phyloP scores from a whole-genome alignment of 495 filamentous ascomycete genomes.

The Hypomontagnella submonticulosa region DNA sequence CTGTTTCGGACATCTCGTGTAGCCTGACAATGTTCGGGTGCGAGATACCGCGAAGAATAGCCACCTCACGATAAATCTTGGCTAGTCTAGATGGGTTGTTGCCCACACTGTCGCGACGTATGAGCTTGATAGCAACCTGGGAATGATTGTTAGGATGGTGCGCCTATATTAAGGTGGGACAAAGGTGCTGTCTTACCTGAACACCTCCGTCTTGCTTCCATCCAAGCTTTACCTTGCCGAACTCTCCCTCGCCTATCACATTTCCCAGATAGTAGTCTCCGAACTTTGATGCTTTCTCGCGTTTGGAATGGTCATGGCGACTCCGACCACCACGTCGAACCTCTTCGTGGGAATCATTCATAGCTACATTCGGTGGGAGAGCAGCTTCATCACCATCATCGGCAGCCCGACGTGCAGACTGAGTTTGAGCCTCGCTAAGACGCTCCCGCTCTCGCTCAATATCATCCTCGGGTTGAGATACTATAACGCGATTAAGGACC shows the following conservation, averaged over 20 bases:
- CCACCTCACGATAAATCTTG: constrained; percentile 97
- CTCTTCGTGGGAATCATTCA: constrained; percentile 68
- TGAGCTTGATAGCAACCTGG: constrained; percentile 97
- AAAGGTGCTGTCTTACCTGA: constrained; percentile 58
- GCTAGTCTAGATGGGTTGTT: constrained; percentile 86
- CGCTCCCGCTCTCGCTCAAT: constrained; percentile 80
- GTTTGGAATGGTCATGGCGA: constrained; percentile 77
- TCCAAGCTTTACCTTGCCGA: constrained; percentile 99
- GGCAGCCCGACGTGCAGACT: constrained; percentile 48
- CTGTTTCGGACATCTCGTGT: constrained; percentile 98
- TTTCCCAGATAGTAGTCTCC: constrained; percentile 95
- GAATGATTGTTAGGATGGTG: constrained; percentile 23
- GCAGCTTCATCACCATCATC: constrained; percentile 61
- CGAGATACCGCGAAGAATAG: constrained; percentile 83
- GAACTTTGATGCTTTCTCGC: constrained; percentile 84
- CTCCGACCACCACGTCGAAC: constrained; percentile 70
- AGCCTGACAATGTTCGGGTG: constrained; percentile 98
- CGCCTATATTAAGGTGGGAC: not conserved
- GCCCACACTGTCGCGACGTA: constrained; percentile 87
- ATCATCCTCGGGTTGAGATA: constrained; percentile 83
- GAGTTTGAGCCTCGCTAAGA: constrained; percentile 69
- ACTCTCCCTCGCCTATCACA: constrained; percentile 98
- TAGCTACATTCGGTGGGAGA: constrained; percentile 64
- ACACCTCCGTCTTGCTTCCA: constrained; percentile 97
- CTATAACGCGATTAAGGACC: constrained; percentile 79